Evolutionary conservation across 768 basidiomycete species (phyloP).

Genomic region (Amyloporia xantha): DNA sequence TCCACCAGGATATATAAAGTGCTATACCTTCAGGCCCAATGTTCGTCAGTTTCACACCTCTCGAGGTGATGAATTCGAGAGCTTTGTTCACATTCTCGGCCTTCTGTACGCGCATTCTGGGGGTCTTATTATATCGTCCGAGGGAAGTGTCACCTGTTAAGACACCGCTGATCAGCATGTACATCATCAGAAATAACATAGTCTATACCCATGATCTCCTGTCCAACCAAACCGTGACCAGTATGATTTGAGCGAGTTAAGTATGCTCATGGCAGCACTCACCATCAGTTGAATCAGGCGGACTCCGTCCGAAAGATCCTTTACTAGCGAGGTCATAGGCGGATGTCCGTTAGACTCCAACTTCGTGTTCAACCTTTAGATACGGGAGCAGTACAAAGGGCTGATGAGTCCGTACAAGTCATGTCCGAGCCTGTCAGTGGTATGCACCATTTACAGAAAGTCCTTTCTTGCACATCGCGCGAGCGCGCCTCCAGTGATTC

Average conservation of each 20-base stretch:
- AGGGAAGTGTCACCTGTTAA: constrained; percentile 76
- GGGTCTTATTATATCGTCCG: constrained; percentile 88
- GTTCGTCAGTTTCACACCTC: constrained; percentile 94
- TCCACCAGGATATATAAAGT: background rate
- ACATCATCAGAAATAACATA: constrained; percentile 1
- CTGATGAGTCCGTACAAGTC: background rate
- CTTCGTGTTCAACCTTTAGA: constrained; percentile 89
- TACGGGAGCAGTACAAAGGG: no score
- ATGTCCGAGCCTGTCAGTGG: background rate
- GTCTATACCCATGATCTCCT: constrained; percentile 93
- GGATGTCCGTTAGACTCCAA: constrained; percentile 80
- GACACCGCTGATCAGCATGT: no score
- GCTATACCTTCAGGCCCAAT: constrained; percentile 87
- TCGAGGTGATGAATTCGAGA: constrained; percentile 87
- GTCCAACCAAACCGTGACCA: background rate
- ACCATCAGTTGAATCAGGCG: constrained; percentile 94
- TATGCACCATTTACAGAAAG: constrained; percentile 85
- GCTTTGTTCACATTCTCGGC: constrained; percentile 99
- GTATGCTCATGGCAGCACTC: constrained; percentile 10
- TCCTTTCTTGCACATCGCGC: constrained; percentile 40
- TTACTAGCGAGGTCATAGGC: constrained; percentile 82
- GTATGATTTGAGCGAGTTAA: no score
- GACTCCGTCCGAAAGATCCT: constrained; percentile 92
- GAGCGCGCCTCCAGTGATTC: constrained; percentile 61
- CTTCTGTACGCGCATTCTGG: constrained; percentile 90